phyloP scores from a whole-genome alignment of 164 flowering plant species.

The Liriodendron chinense region DNA sequence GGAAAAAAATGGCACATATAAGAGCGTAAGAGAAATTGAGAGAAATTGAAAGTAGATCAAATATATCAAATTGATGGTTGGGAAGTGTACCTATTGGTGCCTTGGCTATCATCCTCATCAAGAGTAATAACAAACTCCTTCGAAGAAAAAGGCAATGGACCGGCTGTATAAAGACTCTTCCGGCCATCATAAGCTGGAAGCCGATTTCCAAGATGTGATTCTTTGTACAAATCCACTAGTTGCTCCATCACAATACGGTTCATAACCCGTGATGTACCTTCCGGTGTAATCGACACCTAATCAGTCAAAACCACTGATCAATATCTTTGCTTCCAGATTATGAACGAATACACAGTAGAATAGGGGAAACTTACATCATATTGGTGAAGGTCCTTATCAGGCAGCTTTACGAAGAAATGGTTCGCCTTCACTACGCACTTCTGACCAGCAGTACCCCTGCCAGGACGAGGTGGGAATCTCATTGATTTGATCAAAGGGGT shows the following conservation, averaged over 20 bases:
- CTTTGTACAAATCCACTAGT: slow-evolving; percentile 58
- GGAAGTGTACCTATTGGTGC: slow-evolving; percentile 47
- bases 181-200: slow-evolving; percentile 98
- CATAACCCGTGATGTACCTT: slow-evolving; percentile 78
- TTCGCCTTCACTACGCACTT: slow-evolving; percentile 78
- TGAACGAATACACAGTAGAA: not conserved
- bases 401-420: slow-evolving; percentile 78
- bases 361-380: slow-evolving; percentile 57
- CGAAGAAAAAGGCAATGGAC: slow-evolving; percentile 72
- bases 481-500: slow-evolving; percentile 50
- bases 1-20: not conserved
- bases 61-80: not conserved
- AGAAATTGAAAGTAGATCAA: not conserved
- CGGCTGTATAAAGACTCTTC: slow-evolving; percentile 94
- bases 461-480: slow-evolving; percentile 75
- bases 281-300: slow-evolving; percentile 92
- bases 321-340: not conserved
- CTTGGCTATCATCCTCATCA: slow-evolving; percentile 85
- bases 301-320: not conserved
- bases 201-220: slow-evolving; percentile 80
- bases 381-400: slow-evolving; percentile 79
- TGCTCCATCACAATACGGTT: slow-evolving; percentile 80
- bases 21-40: not conserved
- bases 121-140: slow-evolving; percentile 72
- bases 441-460: slow-evolving; percentile 57